phyloP scores from a whole-genome alignment of 2,329 filamentous ascomycete species.

The Claviceps spartinae region DNA sequence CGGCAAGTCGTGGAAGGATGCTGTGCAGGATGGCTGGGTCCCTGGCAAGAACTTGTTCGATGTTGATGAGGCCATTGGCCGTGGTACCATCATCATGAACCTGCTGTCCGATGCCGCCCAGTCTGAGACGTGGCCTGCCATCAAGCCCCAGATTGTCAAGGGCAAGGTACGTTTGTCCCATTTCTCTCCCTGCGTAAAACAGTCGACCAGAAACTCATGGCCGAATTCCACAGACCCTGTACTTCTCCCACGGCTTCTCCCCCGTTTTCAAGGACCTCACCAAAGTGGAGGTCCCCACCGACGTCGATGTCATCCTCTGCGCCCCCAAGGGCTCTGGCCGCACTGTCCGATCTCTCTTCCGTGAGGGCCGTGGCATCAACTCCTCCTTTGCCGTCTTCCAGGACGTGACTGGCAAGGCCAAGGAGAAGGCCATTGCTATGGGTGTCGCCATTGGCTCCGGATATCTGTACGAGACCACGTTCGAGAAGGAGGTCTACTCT shows the following conservation, averaged over 20 bases:
- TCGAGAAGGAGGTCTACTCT: constrained; percentile 99
- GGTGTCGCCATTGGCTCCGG: constrained; percentile 94
- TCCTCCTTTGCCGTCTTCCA: constrained; percentile 97
- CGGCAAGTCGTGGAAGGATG: constrained; percentile 97
- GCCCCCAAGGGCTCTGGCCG: constrained; percentile 98
- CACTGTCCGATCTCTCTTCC: constrained; percentile 97
- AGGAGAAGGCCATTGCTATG: constrained; percentile 94
- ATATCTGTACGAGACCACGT: constrained; percentile 99
- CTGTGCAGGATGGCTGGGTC: constrained; percentile 92
- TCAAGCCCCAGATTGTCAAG: constrained; percentile 97
- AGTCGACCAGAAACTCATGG: background rate
- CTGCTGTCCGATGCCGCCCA: constrained; percentile 94
- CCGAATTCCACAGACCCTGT: constrained; percentile 60
- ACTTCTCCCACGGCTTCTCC: constrained; percentile 99
- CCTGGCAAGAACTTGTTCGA: constrained; percentile 98
- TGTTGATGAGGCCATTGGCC: constrained; percentile 87
- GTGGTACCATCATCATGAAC: constrained; percentile 97
- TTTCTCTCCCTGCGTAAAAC: background rate
- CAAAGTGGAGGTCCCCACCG: constrained; percentile 89
- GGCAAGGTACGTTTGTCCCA: constrained; percentile 59
- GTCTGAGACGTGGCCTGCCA: constrained; percentile 94
- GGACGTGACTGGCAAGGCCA: constrained; percentile 92
- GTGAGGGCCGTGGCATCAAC: constrained; percentile 99
- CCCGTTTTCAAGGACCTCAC: constrained; percentile 99
- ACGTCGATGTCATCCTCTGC: constrained; percentile 98